Base-by-base conservation (phyloP, 2,329 filamentous ascomycete genomes). In the Myriosclerotinia duriaeana region DNA sequence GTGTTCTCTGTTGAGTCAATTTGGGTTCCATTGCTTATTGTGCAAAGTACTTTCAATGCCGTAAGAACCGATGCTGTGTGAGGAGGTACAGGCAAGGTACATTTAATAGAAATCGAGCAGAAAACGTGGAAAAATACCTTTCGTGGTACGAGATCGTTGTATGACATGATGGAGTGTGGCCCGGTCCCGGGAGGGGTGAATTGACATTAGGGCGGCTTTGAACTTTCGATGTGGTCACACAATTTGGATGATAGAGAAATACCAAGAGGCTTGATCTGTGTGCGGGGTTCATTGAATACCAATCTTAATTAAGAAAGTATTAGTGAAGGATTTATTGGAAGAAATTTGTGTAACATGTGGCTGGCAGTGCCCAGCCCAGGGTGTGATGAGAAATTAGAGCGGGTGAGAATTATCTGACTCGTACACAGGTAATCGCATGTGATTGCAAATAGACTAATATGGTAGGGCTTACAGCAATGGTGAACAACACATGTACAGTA, bases 101-200 rank as follows among this genome's bases (percentile, higher is more conserved):
- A 42, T 53, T 52, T 15, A 6, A 40, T 40, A 42, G 30, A 60
- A 58, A 65, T 65, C 54, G 54, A 60, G 54, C 36, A 59, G 54
- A 60, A 65, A 65, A 65, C 63, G 63, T 65, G 63, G 63, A 44
- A 38, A 26, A 30, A 7, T 48, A 48, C 17, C 11, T 22, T 26
- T 50, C 26, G 54, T 60, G 54, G 7, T 9, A 30, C 34, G 30
- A 50, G 63, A 59, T 59, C 42, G 53, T 22, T 14, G 53, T 59
- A 42, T 56, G 22, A 22, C 17, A 34, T 59, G 54, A 60, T 48
- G 62, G 62, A 64, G 63, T 65, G 8, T n/a, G 17, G 20, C 12
- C 54, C 54, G 63, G 22, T 58, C 46, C 54, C 53, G 63, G 30
- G 30, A 46, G 36, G 36, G 8, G 17, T 55, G 56, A 38, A 38